A percentile compares a stretch with the other conserved stretches of the same genome.
phyloP scores from a whole-genome alignment of 768 basidiomycete genomes.

The Myochromella boudieri region DNA sequence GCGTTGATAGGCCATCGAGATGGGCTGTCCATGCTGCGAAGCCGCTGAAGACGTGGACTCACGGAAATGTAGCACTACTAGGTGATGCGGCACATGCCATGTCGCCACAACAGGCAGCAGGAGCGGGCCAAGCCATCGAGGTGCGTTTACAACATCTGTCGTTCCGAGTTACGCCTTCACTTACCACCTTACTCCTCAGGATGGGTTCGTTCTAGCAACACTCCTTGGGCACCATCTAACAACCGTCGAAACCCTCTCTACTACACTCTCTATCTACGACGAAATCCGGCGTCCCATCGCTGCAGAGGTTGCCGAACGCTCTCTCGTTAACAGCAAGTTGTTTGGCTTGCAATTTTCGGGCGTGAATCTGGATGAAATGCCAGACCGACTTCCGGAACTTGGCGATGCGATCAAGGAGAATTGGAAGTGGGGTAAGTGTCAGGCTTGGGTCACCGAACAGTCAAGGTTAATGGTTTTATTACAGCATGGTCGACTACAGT shows the following conservation, averaged over 20 bases:
- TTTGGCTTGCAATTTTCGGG: conserved; percentile 24
- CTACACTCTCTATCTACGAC: conserved; percentile 35
- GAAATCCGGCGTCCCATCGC: conserved; percentile 36
- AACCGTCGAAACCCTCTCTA: conserved; percentile 22
- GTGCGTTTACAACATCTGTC: background rate
- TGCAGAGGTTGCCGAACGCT: conserved; percentile 25
- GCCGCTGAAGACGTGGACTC: conserved; percentile 35
- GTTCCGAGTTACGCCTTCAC: no score
- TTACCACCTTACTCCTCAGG: conserved; percentile 4
- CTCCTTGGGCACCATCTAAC: conserved; percentile 17
- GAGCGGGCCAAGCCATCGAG: conserved; percentile 12
- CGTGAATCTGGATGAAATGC: conserved; percentile 18
- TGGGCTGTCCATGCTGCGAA: conserved; percentile 42
- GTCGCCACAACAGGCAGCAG: conserved; percentile 13
- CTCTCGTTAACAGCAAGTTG: conserved; percentile 27
- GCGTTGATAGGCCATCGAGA: conserved; percentile 31
- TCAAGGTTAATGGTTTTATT: background rate
- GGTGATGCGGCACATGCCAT: conserved; percentile 39
- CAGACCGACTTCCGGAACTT: conserved; percentile 20
- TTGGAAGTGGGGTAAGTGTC: conserved; percentile 27
- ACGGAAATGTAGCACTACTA: conserved; percentile 37
- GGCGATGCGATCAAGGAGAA: conserved; percentile 28
- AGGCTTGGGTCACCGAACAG: background rate
- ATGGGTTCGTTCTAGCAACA: conserved; percentile 15
- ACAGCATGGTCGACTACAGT: conserved; percentile 16